phyloP scores from a whole-genome alignment of 169 alveolate species.

The Plasmodium malariae region DNA sequence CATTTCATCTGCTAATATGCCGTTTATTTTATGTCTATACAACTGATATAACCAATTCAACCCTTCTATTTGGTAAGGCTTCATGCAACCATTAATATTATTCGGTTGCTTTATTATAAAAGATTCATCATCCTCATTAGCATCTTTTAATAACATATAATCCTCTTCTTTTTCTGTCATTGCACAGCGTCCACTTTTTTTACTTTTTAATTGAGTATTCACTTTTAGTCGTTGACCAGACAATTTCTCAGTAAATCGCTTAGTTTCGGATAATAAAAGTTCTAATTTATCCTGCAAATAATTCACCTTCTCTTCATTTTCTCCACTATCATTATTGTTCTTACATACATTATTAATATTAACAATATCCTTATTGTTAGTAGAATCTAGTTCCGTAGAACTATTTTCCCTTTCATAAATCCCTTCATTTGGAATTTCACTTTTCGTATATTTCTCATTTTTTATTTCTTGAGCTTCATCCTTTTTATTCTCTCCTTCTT shows the following conservation, averaged over 20 bases:
- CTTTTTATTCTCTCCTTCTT: background rate
- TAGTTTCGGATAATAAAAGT: conserved; percentile 37
- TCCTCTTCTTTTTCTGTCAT: conserved; percentile 71
- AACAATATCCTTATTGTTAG: conserved; percentile 81
- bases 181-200: conserved; percentile 43
- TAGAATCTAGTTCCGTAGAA: conserved; percentile 74
- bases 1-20: conserved; percentile 99
- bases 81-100: conserved; percentile 90
- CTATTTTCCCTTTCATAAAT: conserved; percentile 33
- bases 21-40: conserved; percentile 95
- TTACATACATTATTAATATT: conserved; percentile 78
- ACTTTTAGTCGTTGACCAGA: conserved; percentile 55
- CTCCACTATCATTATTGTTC: conserved; percentile 80
- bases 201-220: conserved; percentile 6
- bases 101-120: conserved; percentile 77
- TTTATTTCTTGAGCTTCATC: background rate
- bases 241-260: conserved; percentile 54
- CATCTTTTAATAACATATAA: conserved; percentile 44
- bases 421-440: conserved; percentile 22
- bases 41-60: conserved; percentile 97
- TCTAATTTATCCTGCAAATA: conserved; percentile 57
- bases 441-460: background rate
- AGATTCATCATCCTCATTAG: conserved; percentile 58
- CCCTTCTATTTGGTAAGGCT: conserved; percentile 97
- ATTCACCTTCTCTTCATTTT: conserved; percentile 34